Evolutionary conservation across 2,329 filamentous ascomycete species (phyloP).

Genomic region (Hypocreales sp.): DNA sequence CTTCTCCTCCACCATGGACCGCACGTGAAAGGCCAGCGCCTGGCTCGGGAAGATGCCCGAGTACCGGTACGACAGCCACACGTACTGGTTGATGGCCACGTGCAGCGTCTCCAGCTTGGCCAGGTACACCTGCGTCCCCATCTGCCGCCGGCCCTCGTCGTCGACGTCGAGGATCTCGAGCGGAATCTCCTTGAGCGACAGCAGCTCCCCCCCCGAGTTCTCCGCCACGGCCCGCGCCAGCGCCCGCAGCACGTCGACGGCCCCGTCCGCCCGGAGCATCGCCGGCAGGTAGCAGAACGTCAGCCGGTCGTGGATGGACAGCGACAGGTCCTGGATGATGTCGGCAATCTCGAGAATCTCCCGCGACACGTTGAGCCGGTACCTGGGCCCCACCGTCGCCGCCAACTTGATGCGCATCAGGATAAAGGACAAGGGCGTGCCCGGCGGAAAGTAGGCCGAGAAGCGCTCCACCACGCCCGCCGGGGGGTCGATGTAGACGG

Average conservation of each 20-base stretch:
- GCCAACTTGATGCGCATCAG: conserved; percentile 60
- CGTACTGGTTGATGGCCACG: conserved; percentile 67
- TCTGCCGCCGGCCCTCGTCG: conserved; percentile 20
- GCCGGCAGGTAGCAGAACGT: conserved; percentile 60
- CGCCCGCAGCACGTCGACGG: conserved; percentile 37
- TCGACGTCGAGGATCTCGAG: conserved; percentile 58
- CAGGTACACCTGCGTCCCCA: conserved; percentile 40
- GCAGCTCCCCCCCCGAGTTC: conserved; percentile 48
- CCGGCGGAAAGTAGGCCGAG: conserved; percentile 63
- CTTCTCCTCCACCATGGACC: conserved; percentile 58
- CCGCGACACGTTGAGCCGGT: conserved; percentile 45
- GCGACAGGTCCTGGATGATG: conserved; percentile 52
- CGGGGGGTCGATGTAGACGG: conserved; percentile 64
- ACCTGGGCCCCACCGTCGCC: conserved; percentile 45
- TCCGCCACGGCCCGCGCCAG: conserved; percentile 57
- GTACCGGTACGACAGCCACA: conserved; percentile 89
- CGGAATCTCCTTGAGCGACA: conserved; percentile 55
- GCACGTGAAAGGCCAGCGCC: conserved; percentile 62
- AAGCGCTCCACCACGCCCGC: conserved; percentile 58
- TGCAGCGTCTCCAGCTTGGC: conserved; percentile 62
- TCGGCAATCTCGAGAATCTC: conserved; percentile 55
- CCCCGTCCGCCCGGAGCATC: conserved; percentile 31
- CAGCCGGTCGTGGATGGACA: conserved; percentile 61
- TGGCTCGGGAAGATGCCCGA: conserved; percentile 64
- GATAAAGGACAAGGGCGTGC: conserved; percentile 72